Base-by-base conservation (phyloP, 257 asterid species). In the Thymus quinquecostatus region DNA sequence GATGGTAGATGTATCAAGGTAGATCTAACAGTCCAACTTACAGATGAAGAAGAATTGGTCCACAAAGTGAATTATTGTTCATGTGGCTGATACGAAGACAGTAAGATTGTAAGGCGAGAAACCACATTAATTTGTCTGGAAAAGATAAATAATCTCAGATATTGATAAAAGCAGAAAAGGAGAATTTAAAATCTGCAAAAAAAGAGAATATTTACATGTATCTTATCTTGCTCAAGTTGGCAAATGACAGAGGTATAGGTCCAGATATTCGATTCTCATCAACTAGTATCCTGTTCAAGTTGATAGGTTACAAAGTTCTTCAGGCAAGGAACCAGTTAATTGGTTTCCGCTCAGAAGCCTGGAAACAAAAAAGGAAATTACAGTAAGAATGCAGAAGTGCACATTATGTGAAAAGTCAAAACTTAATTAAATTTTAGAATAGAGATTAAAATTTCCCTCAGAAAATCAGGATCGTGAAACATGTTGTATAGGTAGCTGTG, bases 271-370 rank as follows among this genome's bases (percentile, higher is more conserved):
- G 82, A 76, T 92, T 92, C 79, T 92, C 83, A 56, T 92, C 98
- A 64, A 92, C 80, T 80, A 90, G 98, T 82, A 92, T 84, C 77
- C 97, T 86, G 90, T 88, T 72, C 84, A 92, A 83, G 73, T 90
- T 90, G 84, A 73, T 76, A 92, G 89, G 58, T 76, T 53, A 30
- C 98, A 97, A 67, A 92, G 86, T 85, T 92, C 98, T 69, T 86
- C 95, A 55, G 98, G 98, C 85, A 92, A 74, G 60, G 87, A 64
- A 60, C 98, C 98, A 34, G 85, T 92, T 48, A 92, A 85, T 67
- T 90, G 80, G 79, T 92, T 92, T 76, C 98, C 98, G 77, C 83
- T 92, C 62, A 92, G 88, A 76, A 92, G 97, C 88, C 98, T 92
- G 86, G 29, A 71, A 71, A 68, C 72, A 70, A 62, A 62, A 60